Base-by-base conservation (phyloP, 2,329 filamentous ascomycete genomes). In the Scedosporium boydii region DNA sequence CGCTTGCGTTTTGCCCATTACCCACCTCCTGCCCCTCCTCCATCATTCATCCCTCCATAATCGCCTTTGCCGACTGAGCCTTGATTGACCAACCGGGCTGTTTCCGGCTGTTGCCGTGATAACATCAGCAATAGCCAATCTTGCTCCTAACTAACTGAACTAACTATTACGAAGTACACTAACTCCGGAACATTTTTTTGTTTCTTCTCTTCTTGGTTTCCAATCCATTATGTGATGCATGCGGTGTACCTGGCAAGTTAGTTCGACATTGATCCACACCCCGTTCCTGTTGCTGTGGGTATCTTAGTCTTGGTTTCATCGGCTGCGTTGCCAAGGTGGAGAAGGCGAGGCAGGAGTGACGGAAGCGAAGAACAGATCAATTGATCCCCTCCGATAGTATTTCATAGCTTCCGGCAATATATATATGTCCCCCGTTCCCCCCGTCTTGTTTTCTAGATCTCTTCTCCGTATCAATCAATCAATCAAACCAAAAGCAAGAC, bases 321-420 rank as follows among this genome's bases (percentile, higher is more conserved):
- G 44, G 44, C 44, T 57, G n/a, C 16, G 53, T 57, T 57, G 53
- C 53, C 53, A 57, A 27, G 23, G 53, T 27, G 29, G 53, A 26
- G 53, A 57, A 57, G 14, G 53, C 23, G 18, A 23, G 12, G 23
- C n/a, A 48, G 44, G 44, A 21, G 16, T 18, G 44, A 48, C 6
- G 44, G n/a, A 21, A 21, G 18, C 44, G 44, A 48, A 21, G 44
- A 48, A 64, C 63, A 64, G 59, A 63, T 59, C 58, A 61, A 18
- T 38, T 51, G 16, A 55, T 63, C 29, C 61, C 63, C 44, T 21
- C 53, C 51, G 9, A 38, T 38, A 38, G 34, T 38, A 38, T 10
- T 38, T 38, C 34, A 10, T 38, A 38, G 34, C 34, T 38, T 14
- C 34, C 10, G 34, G 34, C 34, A 34, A 34, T 34, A 38, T 38